Evolutionary conservation across 169 alveolate genomes (phyloP).

Genomic region (Theileria equi): DNA sequence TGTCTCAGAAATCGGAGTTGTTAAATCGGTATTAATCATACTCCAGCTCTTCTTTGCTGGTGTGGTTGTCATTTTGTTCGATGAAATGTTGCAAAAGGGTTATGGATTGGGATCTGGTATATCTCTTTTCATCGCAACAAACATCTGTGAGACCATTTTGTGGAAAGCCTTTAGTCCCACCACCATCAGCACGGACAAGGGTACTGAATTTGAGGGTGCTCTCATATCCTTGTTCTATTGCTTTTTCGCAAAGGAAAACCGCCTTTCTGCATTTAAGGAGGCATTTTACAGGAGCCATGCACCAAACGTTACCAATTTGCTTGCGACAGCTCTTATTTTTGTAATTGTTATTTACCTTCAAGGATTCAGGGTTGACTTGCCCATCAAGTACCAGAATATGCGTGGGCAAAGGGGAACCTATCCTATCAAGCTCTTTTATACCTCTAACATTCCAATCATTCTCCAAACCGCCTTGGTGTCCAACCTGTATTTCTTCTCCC

Average conservation of each 20-base stretch:
- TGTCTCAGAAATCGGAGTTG: slow-evolving; percentile 93
- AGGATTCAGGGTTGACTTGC: slow-evolving; percentile 97
- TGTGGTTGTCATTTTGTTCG: slow-evolving; percentile 96
- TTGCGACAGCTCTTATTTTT: slow-evolving; percentile 95
- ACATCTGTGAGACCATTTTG: slow-evolving; percentile 97
- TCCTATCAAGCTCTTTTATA: slow-evolving; percentile 99
- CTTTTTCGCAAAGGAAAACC: slow-evolving; percentile 88
- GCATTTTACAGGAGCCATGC: slow-evolving; percentile 97
- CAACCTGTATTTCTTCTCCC: slow-evolving; percentile 98
- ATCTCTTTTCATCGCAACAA: slow-evolving; percentile 99
- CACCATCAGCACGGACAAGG: slow-evolving; percentile 95
- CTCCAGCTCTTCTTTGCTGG: slow-evolving; percentile 98
- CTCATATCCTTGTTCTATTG: slow-evolving; percentile 96
- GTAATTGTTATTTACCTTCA: slow-evolving; percentile 98
- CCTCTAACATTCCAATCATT: slow-evolving; percentile 99
- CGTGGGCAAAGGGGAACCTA: slow-evolving; percentile 97
- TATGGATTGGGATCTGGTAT: slow-evolving; percentile 99
- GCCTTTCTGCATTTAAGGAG: slow-evolving; percentile 74
- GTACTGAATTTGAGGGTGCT: slow-evolving; percentile 99
- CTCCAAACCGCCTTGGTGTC: slow-evolving; percentile 98
- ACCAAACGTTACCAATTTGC: slow-evolving; percentile 95
- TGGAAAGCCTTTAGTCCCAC: slow-evolving; percentile 99
- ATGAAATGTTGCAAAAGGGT: slow-evolving; percentile 98
- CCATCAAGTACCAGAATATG: slow-evolving; percentile 91
- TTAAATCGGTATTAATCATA: slow-evolving; percentile 94